Conservation (phyloP, 2,329 filamentous ascomycete species). For the Cladosporium oxysporum region DNA sequence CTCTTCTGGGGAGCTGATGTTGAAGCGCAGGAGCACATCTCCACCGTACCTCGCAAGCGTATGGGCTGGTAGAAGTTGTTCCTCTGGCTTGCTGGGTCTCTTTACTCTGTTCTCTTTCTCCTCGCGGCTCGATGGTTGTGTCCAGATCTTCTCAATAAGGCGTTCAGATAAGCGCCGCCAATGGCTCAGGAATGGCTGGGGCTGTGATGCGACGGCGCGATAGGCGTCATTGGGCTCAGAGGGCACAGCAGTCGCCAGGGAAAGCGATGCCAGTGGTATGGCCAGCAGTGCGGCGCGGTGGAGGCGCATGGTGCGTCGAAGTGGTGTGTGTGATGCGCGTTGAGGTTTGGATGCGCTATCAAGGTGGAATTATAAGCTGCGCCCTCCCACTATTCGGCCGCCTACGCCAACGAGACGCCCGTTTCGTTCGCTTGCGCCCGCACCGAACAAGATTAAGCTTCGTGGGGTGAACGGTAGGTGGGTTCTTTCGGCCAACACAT, state of each 20-base stretch:
- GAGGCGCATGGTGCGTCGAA: conserved; percentile 20
- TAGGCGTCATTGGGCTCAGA: conserved; percentile 20
- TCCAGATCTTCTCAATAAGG: conserved; percentile 24
- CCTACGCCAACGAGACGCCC: neutral
- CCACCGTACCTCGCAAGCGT: conserved; percentile 61
- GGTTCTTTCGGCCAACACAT: neutral
- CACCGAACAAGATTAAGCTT: neutral
- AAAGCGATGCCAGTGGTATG: conserved; percentile 20
- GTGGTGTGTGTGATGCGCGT: conserved; percentile 2
- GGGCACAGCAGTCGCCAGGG: conserved; percentile 23
- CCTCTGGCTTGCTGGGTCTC: conserved; percentile 1
- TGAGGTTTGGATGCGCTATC: neutral
- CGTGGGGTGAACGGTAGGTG: neutral
- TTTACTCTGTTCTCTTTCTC: neutral
- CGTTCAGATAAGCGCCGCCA: conserved; percentile 25
- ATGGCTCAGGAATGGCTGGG: conserved; percentile 14
- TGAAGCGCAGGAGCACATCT: conserved; percentile 89
- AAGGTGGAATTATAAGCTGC: conserved; percentile 15
- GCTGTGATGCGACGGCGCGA: conserved; percentile 18
- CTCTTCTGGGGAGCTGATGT: conserved; percentile 68
- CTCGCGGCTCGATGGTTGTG: neutral
- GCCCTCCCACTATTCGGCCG: neutral
- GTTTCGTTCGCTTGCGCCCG: neutral
- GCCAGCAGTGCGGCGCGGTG: conserved; percentile 21
- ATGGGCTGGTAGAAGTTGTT: conserved; percentile 24